These are phyloP conservation scores for Aspergillus ostianus DNA, from an alignment of 495 filamentous ascomycete genomes.

Conservation along the genomic window DNA sequence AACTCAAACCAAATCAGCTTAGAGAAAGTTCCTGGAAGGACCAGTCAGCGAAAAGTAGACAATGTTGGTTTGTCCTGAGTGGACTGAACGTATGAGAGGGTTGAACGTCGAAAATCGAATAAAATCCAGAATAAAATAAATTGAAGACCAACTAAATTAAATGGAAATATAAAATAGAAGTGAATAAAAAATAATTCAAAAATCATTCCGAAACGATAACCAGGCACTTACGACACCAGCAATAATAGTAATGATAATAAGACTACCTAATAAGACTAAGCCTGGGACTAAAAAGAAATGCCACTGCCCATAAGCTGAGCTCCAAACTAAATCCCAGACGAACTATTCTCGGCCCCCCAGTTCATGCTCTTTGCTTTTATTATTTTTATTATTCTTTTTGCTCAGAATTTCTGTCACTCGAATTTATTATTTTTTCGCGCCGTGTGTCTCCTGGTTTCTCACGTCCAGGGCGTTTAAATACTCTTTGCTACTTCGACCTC, in stretches of 20 bases:
- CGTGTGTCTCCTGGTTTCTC: neutral
- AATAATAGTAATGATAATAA: constrained; percentile 4
- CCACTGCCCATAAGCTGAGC: constrained; percentile 20
- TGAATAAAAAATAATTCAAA: constrained; percentile 1
- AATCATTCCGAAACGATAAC: constrained; percentile 6
- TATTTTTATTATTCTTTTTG: neutral
- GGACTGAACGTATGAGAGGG: constrained; percentile 4
- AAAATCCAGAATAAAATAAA: constrained; percentile 2
- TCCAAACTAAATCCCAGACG: constrained; percentile 7
- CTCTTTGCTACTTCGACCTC: constrained; percentile 18
- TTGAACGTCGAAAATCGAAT: neutral
- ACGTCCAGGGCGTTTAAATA: constrained; percentile 22
- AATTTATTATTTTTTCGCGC: neutral
- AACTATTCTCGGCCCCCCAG: constrained; percentile 18
- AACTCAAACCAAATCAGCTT: neutral
- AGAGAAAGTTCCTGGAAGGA: constrained; percentile 6
- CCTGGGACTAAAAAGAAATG: constrained; percentile 5
- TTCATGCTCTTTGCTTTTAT: constrained; percentile 18
- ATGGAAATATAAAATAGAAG: constrained; percentile 3
- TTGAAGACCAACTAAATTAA: constrained; percentile 3
- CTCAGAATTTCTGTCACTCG: neutral
- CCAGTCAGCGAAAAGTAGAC: neutral
- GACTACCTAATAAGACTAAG: constrained; percentile 9
- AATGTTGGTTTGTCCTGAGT: neutral
- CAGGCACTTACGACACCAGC: constrained; percentile 4